Percentiles rank a stretch among this genome's conserved stretches.
These are phyloP conservation scores for Sporothrix luriei DNA, from an alignment of 2,329 filamentous ascomycete genomes.

Conservation along the genomic window DNA sequence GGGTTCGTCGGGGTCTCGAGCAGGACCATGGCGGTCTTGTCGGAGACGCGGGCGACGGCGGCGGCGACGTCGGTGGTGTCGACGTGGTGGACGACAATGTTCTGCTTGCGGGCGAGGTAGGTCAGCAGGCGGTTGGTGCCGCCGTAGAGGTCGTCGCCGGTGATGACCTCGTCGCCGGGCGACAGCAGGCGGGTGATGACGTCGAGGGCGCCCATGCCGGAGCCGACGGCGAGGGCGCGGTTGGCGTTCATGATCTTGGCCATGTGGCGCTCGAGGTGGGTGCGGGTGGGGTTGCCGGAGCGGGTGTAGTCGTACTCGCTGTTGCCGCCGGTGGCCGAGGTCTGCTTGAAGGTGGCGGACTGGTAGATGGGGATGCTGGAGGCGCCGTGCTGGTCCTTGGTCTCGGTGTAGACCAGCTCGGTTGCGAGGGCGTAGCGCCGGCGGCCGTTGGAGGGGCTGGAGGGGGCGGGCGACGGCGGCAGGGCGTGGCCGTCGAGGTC, in stretches of 20 bases:
- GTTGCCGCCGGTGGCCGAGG: constrained; percentile 73
- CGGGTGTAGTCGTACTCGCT: constrained; percentile 98
- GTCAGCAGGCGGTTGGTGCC: constrained; percentile 92
- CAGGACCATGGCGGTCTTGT: constrained; percentile 91
- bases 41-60: constrained; percentile 68
- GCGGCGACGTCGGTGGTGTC: constrained; percentile 81
- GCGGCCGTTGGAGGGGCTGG: constrained; percentile 80
- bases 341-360: constrained; percentile 97
- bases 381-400: constrained; percentile 94
- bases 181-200: constrained; percentile 89
- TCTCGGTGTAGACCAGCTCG: constrained; percentile 93
- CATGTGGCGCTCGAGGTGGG: constrained; percentile 92
- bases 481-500: constrained; percentile 83
- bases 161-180: constrained; percentile 95
- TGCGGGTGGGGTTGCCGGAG: constrained; percentile 93
- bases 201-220: constrained; percentile 95
- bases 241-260: constrained; percentile 98
- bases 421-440: constrained; percentile 89
- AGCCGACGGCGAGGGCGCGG: constrained; percentile 88
- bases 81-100: constrained; percentile 92
- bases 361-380: constrained; percentile 98
- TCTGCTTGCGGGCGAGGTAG: constrained; percentile 84
- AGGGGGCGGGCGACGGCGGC: constrained; percentile 89
- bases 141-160: constrained; percentile 94
- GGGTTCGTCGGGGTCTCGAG: constrained; percentile 97